Evolutionary conservation across 169 alveolate species (phyloP), one percentile per base, ranked within the genome.

Genomic region (Fabrea salina): DNA sequence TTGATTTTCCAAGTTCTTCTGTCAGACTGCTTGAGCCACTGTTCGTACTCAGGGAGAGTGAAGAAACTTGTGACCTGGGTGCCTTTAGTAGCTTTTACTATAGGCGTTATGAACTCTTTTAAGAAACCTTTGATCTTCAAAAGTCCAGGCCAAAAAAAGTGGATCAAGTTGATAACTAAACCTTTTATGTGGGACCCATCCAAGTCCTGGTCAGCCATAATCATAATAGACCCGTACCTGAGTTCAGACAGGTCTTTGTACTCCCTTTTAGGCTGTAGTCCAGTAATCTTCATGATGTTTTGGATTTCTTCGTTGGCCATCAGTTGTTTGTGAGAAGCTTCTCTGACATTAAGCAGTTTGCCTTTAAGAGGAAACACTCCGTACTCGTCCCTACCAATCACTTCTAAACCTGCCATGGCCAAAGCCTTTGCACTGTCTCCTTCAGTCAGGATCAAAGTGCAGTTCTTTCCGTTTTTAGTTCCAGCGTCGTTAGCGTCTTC

Each of bases 131-230:
- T 91, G 80, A 91, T 92, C 85, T 95, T 94, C 39, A 98, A 86
- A 64, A 99, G 85, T 27, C 97, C 88, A 3, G 99, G 99, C 99
- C 99, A 99, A 91, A 97, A 99, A 66, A 96, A 95, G 82, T 97
- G 99, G 54, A 99, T 92, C 91, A 99, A 92, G 91, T 99, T 99
- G 50, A 99, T 98, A 56, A 99, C 90, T 67, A 99, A 94, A 19
- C 99, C 99, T 90, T 99, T 99, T 76, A 99, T 99, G 85, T 99
- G 99, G 16, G 99, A 96, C 0, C 99, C 99, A 84, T 99, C 99
- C 75, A 92, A 97, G 87, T 99, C 99, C 89, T 97, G 99, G 93
- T 98, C 99, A 2, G 99, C 97, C 99, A 98, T 99, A 43, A 99
- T 96, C 99, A 98, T 97, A 40, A 99, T 83, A 5, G 98, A 93